Percentiles rank a stretch among this genome's conserved stretches.
phyloP scores from a whole-genome alignment of 2,329 filamentous ascomycete genomes.

The Cercospora nicotianae region DNA sequence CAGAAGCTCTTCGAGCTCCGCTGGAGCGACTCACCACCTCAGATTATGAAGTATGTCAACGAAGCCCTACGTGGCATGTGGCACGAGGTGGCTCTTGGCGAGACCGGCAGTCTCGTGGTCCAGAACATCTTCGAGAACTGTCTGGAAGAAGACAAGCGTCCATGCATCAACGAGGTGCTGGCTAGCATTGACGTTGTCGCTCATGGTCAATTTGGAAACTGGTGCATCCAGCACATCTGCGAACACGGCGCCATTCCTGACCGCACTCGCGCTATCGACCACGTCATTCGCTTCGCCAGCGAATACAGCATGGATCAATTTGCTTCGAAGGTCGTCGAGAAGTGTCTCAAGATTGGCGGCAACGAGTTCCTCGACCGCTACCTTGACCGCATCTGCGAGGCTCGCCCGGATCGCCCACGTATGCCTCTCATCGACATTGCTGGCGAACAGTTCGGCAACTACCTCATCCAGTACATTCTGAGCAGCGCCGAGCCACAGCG shows the following conservation, averaged over 20 bases:
- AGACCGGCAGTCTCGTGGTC: slow-evolving; percentile 95
- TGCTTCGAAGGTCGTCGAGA: slow-evolving; percentile 98
- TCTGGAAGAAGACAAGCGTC: slow-evolving; percentile 97
- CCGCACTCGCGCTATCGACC: slow-evolving; percentile 89
- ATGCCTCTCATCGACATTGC: slow-evolving; percentile 98
- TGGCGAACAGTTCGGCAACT: slow-evolving; percentile 98
- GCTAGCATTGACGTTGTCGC: slow-evolving; percentile 93
- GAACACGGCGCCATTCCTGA: slow-evolving; percentile 91
- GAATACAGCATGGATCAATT: slow-evolving; percentile 99
- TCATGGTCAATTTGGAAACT: slow-evolving; percentile 97
- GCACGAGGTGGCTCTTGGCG: slow-evolving; percentile 95
- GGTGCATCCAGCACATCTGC: slow-evolving; percentile 99
- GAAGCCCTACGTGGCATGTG: slow-evolving; percentile 94
- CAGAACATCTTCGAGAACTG: slow-evolving; percentile 99
- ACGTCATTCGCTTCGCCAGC: slow-evolving; percentile 87
- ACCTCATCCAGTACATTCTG: slow-evolving; percentile 95
- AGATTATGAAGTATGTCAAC: slow-evolving; percentile 99
- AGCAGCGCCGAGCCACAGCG: slow-evolving; percentile 85
- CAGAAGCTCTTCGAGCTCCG: slow-evolving; percentile 98
- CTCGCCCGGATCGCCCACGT: slow-evolving; percentile 82
- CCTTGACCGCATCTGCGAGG: slow-evolving; percentile 89
- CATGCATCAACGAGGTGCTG: slow-evolving; percentile 95
- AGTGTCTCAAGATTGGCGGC: slow-evolving; percentile 95
- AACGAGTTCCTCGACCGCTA: slow-evolving; percentile 88
- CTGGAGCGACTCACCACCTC: slow-evolving; percentile 90